These are phyloP conservation scores for Trichoderma gamsii DNA, from an alignment of 495 filamentous ascomycete species.

Conservation along the genomic window DNA sequence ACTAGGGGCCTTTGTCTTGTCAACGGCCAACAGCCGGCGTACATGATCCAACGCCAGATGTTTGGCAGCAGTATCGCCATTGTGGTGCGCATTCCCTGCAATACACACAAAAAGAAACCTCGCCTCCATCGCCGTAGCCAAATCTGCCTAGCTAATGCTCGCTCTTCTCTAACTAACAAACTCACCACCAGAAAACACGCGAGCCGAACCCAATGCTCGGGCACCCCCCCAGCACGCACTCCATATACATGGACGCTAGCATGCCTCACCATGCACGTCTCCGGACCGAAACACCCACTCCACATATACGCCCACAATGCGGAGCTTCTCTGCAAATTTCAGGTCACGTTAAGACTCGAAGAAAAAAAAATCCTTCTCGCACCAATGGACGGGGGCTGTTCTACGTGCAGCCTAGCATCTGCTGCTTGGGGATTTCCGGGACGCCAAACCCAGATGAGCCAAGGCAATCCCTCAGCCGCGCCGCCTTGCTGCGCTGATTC, in stretches of 20 bases:
- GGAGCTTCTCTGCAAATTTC: slow-evolving; percentile 10
- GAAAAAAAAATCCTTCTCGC: neutral
- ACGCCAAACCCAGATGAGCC: neutral
- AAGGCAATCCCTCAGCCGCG: neutral
- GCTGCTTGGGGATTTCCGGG: slow-evolving; percentile 7
- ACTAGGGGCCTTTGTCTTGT: neutral
- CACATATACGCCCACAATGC: neutral
- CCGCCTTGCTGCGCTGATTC: slow-evolving; percentile 5
- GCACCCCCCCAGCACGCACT: neutral
- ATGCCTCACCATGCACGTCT: slow-evolving; percentile 12
- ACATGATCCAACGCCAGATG: too few relatives aligned
- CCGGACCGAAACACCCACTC: slow-evolving; percentile 10
- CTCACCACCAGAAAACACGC: neutral
- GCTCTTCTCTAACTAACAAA: neutral
- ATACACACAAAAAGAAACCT: too few relatives aligned
- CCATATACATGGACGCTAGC: neutral
- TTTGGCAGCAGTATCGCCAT: too few relatives aligned
- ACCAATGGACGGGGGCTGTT: neutral
- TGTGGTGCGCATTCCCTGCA: too few relatives aligned
- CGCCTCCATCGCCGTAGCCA: too few relatives aligned
- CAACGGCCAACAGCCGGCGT: neutral
- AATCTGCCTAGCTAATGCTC: neutral
- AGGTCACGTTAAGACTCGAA: neutral
- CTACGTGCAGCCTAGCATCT: neutral
- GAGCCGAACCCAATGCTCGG: slow-evolving; percentile 2